Conservation (phyloP, 2,329 filamentous ascomycete species). For the Fusarium protoensiforme region DNA sequence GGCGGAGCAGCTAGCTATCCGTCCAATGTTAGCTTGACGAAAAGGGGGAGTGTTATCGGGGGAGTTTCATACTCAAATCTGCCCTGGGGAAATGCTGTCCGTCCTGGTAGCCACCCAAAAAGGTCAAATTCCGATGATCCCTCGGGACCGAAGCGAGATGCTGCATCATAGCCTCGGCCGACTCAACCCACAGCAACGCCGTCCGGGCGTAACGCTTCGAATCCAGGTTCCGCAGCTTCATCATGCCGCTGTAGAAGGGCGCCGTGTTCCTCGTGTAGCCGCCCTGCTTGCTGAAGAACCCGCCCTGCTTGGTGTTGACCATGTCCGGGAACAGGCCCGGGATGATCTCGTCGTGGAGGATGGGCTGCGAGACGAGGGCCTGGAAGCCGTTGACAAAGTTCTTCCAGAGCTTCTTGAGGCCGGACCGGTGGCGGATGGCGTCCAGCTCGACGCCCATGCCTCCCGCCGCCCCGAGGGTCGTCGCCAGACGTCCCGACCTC, state of each 20-base stretch:
- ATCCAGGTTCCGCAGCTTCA: slow-evolving; percentile 78
- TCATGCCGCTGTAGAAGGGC: slow-evolving; percentile 89
- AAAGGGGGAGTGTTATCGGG: background rate
- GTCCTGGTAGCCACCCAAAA: slow-evolving; percentile 60
- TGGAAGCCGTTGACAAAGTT: slow-evolving; percentile 74
- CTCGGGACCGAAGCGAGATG: slow-evolving; percentile 77
- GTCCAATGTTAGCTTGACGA: slow-evolving; percentile 41
- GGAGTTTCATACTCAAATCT: slow-evolving; percentile 58
- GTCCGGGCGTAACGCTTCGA: slow-evolving; percentile 80
- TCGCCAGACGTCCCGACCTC: slow-evolving; percentile 64
- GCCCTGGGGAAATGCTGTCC: background rate
- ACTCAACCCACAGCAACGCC: slow-evolving; percentile 78
- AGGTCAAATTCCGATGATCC: slow-evolving; percentile 76
- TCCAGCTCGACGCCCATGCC: slow-evolving; percentile 84
- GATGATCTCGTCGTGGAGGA: slow-evolving; percentile 50
- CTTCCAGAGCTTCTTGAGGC: slow-evolving; percentile 79
- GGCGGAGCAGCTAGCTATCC: slow-evolving; percentile 79
- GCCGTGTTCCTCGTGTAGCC: slow-evolving; percentile 84
- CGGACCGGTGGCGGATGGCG: slow-evolving; percentile 56
- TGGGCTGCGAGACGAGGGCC: slow-evolving; percentile 72
- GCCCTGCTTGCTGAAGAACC: slow-evolving; percentile 73
- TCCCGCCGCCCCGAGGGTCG: slow-evolving; percentile 81
- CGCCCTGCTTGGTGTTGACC: slow-evolving; percentile 72
- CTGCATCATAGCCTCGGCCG: slow-evolving; percentile 79
- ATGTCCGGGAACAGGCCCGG: slow-evolving; percentile 82